Evolutionary conservation across 2,329 filamentous ascomycete species (phyloP), one percentile per base, ranked within the genome.

Genomic region (Xylaria sp.): DNA sequence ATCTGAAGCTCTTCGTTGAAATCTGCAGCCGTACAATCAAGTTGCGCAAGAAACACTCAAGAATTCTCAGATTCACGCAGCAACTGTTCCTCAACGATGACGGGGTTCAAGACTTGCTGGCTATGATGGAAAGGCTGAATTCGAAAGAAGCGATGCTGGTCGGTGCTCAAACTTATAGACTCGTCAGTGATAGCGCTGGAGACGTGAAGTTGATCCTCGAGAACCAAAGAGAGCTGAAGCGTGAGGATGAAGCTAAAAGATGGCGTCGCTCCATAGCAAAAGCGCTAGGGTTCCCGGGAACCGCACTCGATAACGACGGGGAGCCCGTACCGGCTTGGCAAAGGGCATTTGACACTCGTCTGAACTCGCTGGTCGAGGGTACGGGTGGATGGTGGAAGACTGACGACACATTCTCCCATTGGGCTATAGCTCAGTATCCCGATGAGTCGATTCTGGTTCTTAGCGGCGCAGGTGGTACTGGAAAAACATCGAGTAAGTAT

Each of bases 71-170:
- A 7, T 80, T 80, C 62, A 77, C 76, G 46, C 77, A 79, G 66
- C 75, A 78, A 55, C 66, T 80, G 41, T 80, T 80, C 64, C 75
- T 80, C 20, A 77, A 76, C n/a, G 79, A 80, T 62, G 76, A 79
- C 48, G 78, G 77, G 6, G 77, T 80, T 28, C 75, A 78, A 56
- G 78, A 77, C 39, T 55, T 80, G 10, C 71, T 80, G 7, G 57
- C 67, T 18, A 75, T 75, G 68, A 80, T 80, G 78, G 74, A 79
- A 7, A 75, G 69, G n/a, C 74, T 80, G 36, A 77, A 77, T 54
- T 70, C 74, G 36, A 78, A 80, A 64, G 79, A 80, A 54, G 72
- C 73, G 10, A 73, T 77, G 1, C 64, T 80, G 1, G 79, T 80
- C 1, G 75, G 72, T 43, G 78, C 79, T 0, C 79, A 80, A 67